Base-by-base conservation (phyloP, 345 rosid genomes). In the Viola odorata region DNA sequence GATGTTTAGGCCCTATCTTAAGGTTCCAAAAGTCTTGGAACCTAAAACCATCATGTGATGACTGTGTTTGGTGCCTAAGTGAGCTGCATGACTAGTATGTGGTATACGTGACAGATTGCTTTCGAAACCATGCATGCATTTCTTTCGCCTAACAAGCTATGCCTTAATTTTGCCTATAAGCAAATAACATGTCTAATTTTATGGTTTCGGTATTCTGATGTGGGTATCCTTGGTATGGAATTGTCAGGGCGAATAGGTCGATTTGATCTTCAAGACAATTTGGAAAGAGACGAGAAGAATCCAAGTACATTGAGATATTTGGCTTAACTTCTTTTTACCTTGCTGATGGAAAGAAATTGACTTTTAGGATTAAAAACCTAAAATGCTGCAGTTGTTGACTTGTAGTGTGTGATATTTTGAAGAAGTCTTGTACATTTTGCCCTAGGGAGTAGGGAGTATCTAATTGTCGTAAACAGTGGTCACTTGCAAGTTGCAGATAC, bases 11-110 rank as follows among this genome's bases (percentile, higher is more conserved):
- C 99, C 88, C 52, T 95, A 82, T 63, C 82, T 79, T 60, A 85
- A 86, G 67, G 84, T 88, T 64, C 71, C 79, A 1, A 64, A 64
- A 60, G 96, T 96, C 66, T 73, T 95, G 81, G 99, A 88, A 48
- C 96, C 91, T 10, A 84, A 71, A 87, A 91, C 69, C 96, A 88
- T 65, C 99, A 86, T 61, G 96, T 12, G 98, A 91, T 71, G 99
- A 91, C 65, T 86, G 92, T 17, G 95, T 85, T 37, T 85, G 82
- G 60, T 83, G 69, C 75, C 88, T 87, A 47, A 87, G 87, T 41
- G 92, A 90, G 72, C 80, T 90, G 71, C 92, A 87, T 73, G 95
- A 90, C 77, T 87, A 90, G 65, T 87, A 85, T 70, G 81, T 82
- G 78, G 81, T 79, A n/a, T 87, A 90, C 50, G 91, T 87, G 51